These are phyloP conservation scores for Cryptococcus sp. DNA, from an alignment of 1,284 basidiomycete species.

Conservation along the genomic window DNA sequence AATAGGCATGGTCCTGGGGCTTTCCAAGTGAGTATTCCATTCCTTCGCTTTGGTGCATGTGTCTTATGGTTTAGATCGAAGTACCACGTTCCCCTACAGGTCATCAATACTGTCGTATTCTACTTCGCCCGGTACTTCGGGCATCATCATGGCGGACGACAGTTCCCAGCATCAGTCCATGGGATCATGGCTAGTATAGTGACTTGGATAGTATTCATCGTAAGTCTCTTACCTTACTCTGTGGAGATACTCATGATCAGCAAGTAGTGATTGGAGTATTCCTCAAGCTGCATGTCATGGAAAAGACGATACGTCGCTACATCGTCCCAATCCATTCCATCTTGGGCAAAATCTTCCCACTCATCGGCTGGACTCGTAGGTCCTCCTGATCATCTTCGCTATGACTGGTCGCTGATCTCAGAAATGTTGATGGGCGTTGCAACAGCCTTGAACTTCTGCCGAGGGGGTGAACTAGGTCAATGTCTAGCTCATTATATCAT, in stretches of 20 bases:
- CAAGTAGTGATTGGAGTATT: constrained; percentile 79
- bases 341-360: constrained; percentile 78
- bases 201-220: constrained; percentile 58
- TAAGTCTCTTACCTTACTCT: constrained; percentile 11
- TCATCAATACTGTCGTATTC: constrained; percentile 63
- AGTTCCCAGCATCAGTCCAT: constrained; percentile 65
- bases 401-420: constrained; percentile 2
- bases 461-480: constrained; percentile 67
- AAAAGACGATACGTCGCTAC: constrained; percentile 68
- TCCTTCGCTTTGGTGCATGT: background rate
- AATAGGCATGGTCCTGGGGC: constrained; percentile 78
- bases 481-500: constrained; percentile 87
- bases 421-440: constrained; percentile 50
- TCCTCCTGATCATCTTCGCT: constrained; percentile 13
- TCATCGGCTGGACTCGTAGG: constrained; percentile 84
- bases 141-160: constrained; percentile 71
- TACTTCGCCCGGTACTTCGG: constrained; percentile 69
- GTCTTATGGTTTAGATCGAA: constrained; percentile 47
- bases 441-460: constrained; percentile 56
- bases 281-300: constrained; percentile 87
- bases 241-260: constrained; percentile 10
- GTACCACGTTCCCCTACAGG: constrained; percentile 83
- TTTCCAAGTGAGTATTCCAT: constrained; percentile 62
- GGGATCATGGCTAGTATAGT: constrained; percentile 67
- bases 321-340: constrained; percentile 71